Percentiles rank a stretch among this genome's conserved stretches.
These are phyloP conservation scores for Anthracocystis panici-leucophaei DNA, from an alignment of 1,284 basidiomycete genomes.

Conservation along the genomic window DNA sequence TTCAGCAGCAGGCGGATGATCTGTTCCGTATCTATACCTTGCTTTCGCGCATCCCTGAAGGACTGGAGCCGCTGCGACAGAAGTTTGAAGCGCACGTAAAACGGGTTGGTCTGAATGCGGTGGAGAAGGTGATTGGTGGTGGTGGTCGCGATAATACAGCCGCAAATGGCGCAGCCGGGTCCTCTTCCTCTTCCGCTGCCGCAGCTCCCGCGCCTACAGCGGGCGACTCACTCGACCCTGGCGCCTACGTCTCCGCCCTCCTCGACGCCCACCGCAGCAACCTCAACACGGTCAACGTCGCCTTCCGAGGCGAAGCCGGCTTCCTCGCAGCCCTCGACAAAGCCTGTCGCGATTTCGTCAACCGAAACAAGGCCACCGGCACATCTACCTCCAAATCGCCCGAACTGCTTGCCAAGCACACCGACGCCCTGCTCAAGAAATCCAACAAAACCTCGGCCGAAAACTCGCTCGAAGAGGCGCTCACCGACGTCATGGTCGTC, in stretches of 20 bases:
- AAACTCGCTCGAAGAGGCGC: constrained; percentile 85
- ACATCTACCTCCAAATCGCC: constrained; percentile 78
- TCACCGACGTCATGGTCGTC: constrained; percentile 94
- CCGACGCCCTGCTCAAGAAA: constrained; percentile 90
- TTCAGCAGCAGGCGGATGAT: constrained; percentile 93
- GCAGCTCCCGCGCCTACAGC: constrained; percentile 69
- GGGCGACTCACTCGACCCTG: constrained; percentile 76
- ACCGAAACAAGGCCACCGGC: constrained; percentile 82
- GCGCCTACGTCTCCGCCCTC: constrained; percentile 92
- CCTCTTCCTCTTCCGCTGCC: constrained; percentile 30
- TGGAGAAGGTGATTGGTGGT: constrained; percentile 79
- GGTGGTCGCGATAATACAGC: constrained; percentile 67
- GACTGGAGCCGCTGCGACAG: constrained; percentile 89
- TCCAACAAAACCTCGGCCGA: constrained; percentile 93
- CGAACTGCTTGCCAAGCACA: constrained; percentile 92
- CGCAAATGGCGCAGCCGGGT: constrained; percentile 68
- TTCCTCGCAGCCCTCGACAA: constrained; percentile 93
- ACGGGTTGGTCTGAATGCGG: constrained; percentile 83
- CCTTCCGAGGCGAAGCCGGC: constrained; percentile 92
- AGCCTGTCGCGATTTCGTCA: constrained; percentile 96
- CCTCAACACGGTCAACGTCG: constrained; percentile 86
- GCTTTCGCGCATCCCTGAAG: constrained; percentile 87
- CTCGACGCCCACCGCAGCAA: constrained; percentile 93
- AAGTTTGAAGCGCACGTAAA: constrained; percentile 96
- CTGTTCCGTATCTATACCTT: constrained; percentile 87